A percentile compares a stretch with the other conserved stretches of the same genome.
phyloP scores from a whole-genome alignment of 208 protist species.

The Naegleria fowleri region DNA sequence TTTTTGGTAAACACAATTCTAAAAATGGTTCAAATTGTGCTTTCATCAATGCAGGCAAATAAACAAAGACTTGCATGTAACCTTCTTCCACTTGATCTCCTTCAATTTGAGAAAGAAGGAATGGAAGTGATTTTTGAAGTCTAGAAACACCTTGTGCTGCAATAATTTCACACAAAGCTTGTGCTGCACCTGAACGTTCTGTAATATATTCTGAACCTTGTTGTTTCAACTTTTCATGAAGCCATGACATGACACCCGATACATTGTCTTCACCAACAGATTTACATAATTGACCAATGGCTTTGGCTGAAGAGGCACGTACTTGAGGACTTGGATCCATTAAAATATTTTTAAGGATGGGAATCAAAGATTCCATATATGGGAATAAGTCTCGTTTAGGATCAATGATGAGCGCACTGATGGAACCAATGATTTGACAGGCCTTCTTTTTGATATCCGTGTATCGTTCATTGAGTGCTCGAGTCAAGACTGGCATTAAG shows the following conservation, averaged over 20 bases:
- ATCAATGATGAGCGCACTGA: constrained; percentile 64
- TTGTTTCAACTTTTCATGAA: constrained; percentile 50
- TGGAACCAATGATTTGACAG: constrained; percentile 76
- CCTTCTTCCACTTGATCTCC: constrained; percentile 69
- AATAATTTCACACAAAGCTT: constrained; percentile 74
- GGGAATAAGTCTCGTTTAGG: constrained; percentile 51
- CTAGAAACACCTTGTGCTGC: background rate
- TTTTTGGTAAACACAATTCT: constrained; percentile 69
- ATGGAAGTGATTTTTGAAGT: constrained; percentile 27
- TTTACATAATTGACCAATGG: constrained; percentile 62
- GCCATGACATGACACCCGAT: constrained; percentile 66
- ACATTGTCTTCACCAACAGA: constrained; percentile 62
- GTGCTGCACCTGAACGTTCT: constrained; percentile 78
- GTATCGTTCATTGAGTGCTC: constrained; percentile 65
- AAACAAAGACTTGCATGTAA: constrained; percentile 81
- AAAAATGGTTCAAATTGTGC: constrained; percentile 67
- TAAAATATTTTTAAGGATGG: constrained; percentile 67
- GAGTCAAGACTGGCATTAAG: constrained; percentile 73
- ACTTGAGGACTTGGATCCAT: constrained; percentile 71
- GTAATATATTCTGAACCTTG: constrained; percentile 62
- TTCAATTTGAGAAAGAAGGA: constrained; percentile 22
- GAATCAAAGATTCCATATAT: constrained; percentile 72
- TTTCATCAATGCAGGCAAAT: constrained; percentile 68
- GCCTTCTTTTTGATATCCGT: constrained; percentile 69
- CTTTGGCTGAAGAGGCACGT: constrained; percentile 73